Evolutionary conservation across 495 filamentous ascomycete genomes (phyloP), one percentile per base, ranked within the genome.

Genomic region (Articulospora tetracladia): DNA sequence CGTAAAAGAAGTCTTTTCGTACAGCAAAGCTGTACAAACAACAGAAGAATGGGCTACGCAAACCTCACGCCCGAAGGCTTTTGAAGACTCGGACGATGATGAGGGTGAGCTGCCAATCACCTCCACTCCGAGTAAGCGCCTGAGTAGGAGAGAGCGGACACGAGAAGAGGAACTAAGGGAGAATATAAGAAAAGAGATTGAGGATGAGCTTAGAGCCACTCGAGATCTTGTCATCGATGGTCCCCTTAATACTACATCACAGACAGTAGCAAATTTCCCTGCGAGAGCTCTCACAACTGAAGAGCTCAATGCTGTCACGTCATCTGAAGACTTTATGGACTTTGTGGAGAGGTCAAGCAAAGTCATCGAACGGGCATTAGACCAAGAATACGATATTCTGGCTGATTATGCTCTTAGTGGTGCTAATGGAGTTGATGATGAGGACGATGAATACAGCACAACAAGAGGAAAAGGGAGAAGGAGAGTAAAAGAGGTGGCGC

Each of bases 311-410:
- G 95, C 93, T 15, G 91, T 97, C 36, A 91, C 88, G n/a, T 86
- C 89, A 36, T 96, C 92, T 0, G 84, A 92, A 19, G 95, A 97
- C 44, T 99, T 98, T 69, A 78, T 95, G 61, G 90, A 95, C 66
- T 99, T 99, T 68, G 86, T 99, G 20, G 95, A 98, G 66, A 83
- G 89, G 62, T 97, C 93, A 27, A 93, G 89, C 47, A 99, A 97
- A 77, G 92, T 99, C 49, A 93, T 98, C 66, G 95, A 99, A 76
- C 87, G 93, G 65, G 93, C 95, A 2, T 74, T 99, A 57, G 93
- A 98, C 67, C 86, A 96, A 64, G 81, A 83, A 65, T 99, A 97
- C 71, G 93, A 99, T 71, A 89, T 99, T 47, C 74, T 99, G 36
- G 92, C 92, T 49, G 92, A 98, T 72, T 99, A 99, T 74, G 88